Evolutionary conservation across 2,329 filamentous ascomycete species (phyloP), one percentile per base, ranked within the genome.

Genomic region (Pyricularia sp.): DNA sequence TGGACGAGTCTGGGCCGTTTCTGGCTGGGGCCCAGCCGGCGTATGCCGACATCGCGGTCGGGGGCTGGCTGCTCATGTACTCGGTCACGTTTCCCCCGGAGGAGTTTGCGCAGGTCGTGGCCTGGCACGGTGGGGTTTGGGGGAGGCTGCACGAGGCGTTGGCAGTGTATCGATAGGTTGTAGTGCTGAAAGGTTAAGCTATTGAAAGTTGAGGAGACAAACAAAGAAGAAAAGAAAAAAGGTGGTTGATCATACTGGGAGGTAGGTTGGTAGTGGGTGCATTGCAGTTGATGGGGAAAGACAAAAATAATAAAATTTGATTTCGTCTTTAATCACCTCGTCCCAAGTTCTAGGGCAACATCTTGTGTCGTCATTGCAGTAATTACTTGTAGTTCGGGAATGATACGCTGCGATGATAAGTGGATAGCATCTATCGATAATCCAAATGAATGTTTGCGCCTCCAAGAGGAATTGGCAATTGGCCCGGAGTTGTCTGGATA

Each of bases 11-110:
- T 14, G 84, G 85, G 7, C 82, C 84, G 0, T 88, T 84, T 66
- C 28, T 88, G 1, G 76, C 85, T 1, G 85, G 84, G 0, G 65
- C 71, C 0, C 73, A 71, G 73, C 78, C 80, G 0, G 82, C 73
- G 64, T 87, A 88, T 77, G 85, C 84, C 1, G 86, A 88, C 72
- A 73, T 87, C 0, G 85, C 88, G 42, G 81, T 88, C 0, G 86
- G 85, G 1, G 84, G 77, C 0, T 88, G 86, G 86, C 69, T 88
- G 74, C 77, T 79, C 6, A 84, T 86, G 81, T 72, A 81, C 68
- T 70, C 72, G 4, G 73, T 59, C 17, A 79, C 77, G 30, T 73
- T 87, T 68, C 81, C 80, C 0, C 68, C 72, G 68, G 70, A 72
- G 2, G 85, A 87, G 69, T 87, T 84, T 84, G 73, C 81, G 70